Evolutionary conservation across 1,284 basidiomycete species (phyloP).

Genomic region (Pisolithus thermaeus): DNA sequence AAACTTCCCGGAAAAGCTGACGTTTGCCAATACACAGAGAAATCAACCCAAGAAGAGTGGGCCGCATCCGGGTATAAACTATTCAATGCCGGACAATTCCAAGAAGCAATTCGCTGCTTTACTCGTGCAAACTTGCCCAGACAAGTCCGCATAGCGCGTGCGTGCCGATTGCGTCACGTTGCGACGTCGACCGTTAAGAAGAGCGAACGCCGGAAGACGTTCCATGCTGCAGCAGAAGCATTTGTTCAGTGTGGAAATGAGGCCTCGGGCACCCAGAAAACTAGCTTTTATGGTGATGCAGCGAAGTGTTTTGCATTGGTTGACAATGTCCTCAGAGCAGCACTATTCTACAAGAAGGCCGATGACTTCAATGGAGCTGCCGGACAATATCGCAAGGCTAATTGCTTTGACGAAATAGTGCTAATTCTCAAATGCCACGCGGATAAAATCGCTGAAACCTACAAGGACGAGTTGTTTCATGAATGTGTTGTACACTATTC

Average conservation of each 20-base stretch:
- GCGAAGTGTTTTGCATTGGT: slow-evolving; percentile 51
- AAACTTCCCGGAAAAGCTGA: slow-evolving; percentile 37
- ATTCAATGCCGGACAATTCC: slow-evolving; percentile 50
- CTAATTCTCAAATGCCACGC: background rate
- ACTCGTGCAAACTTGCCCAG: slow-evolving; percentile 42
- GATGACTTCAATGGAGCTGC: slow-evolving; percentile 41
- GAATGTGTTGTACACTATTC: background rate
- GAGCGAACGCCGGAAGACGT: slow-evolving; percentile 32
- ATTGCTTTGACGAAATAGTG: background rate
- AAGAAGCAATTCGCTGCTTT: slow-evolving; percentile 58
- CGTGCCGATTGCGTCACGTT: slow-evolving; percentile 39
- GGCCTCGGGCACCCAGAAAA: slow-evolving; percentile 20
- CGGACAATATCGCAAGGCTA: slow-evolving; percentile 38
- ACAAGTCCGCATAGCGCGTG: slow-evolving; percentile 41
- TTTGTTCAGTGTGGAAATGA: slow-evolving; percentile 45
- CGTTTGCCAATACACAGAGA: slow-evolving; percentile 42
- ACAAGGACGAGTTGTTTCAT: background rate
- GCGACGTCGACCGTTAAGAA: slow-evolving; percentile 29
- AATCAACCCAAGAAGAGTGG: slow-evolving; percentile 48
- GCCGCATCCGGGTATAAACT: slow-evolving; percentile 43
- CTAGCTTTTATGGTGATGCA: slow-evolving; percentile 42
- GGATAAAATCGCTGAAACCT: background rate
- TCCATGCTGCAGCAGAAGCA: slow-evolving; percentile 40
- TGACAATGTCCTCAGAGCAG: slow-evolving; percentile 39
- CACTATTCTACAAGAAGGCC: slow-evolving; percentile 38